Base-by-base conservation (phyloP, 495 filamentous ascomycete genomes). In the Aspergillus avenaceus region DNA sequence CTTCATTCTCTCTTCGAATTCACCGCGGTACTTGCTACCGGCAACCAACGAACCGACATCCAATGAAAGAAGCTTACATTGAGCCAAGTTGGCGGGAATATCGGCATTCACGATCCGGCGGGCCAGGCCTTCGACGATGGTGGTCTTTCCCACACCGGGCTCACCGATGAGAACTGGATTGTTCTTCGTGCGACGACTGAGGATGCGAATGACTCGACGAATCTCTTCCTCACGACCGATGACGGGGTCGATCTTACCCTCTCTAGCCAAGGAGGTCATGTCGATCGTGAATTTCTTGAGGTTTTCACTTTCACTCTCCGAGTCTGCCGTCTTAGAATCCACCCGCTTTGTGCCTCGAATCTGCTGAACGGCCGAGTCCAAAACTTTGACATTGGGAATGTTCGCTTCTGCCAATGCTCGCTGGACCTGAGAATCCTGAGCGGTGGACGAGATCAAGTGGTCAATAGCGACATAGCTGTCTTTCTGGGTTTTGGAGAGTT, bases 1-100 rank as follows among this genome's bases (percentile, higher is more conserved):
- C 78, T 98, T 98, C 91, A 98, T 96, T 51, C 93, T 81, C 73
- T 98, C 93, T 65, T 98, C 93, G 57, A 98, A 98, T 67, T 98
- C 93, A 66, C 93, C 93, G 40, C 93, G 80, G 74, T 92, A 98
- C 67, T 98, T 98, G 78, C 90, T 96, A 46, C 93, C 93, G 22
- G 93, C 93, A 41, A 98, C 91, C 31, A 98, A 72, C 8, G 92
- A 85, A 50, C 93, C 93, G 45, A 98, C 93, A 62, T 98, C 93
- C 11, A 98, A 80, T 8, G 92, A 95, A 24, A 98, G 84, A 13
- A 98, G 77, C 59, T 87, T 92, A 79, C 93, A 97, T 47, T 87
- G 85, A 7, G 91, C 88, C n/a, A 98, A 74, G 59, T 96, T 95
- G 56, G 93, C 91, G 24, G 93, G 93, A 0, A 98, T 86, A 75